Base-by-base conservation (phyloP, 371 early-diverging fungal genomes). In the Mortierella sp. region DNA sequence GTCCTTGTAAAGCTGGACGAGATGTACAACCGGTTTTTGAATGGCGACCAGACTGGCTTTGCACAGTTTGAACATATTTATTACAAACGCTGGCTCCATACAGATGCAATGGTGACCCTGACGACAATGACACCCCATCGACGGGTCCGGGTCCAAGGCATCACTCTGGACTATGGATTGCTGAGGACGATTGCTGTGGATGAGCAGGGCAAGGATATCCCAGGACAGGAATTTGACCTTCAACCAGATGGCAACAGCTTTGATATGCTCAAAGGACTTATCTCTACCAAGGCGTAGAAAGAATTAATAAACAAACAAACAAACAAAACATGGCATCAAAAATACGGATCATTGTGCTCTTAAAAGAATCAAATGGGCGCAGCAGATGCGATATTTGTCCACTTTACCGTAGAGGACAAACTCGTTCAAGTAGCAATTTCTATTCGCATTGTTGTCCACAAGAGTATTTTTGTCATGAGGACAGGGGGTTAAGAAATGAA, bases 221-320 rank as follows among this genome's bases (percentile, higher is more conserved):
- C 84, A 14, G 82, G 81, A 5, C 77, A 86, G 26, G 75, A 82
- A 15, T 88, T 87, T 65, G 84, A 88, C 6, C 86, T 97, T 50
- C 93, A 94, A 75, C 98, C 98, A 9, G 97, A 96, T 74, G 97
- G 97, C 6, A 97, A 97, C 75, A 91, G 92, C 37, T 98, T 98
- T 80, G 98, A 97, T 75, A 95, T 97, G 95, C 83, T 96, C 83
- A 88, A 90, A 57, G 95, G 95, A 0, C 74, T 97, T 58, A 92
- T 97, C 70, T 63, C 63, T 4, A 28, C 26, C 11, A 63, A 63
- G 21, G 29, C 63, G 4, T 63, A 53, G 55, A 21, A 50, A 3
- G 9, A 37, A 37, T 16, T 50, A 50, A n/a, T 50, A 50, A n/a
- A 50, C 14, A 50, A 2, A 7, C 3, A 5, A 7, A 7, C 11